Evolutionary conservation across 2,329 filamentous ascomycete genomes (phyloP).

Genomic region (Talaromyces sp.): DNA sequence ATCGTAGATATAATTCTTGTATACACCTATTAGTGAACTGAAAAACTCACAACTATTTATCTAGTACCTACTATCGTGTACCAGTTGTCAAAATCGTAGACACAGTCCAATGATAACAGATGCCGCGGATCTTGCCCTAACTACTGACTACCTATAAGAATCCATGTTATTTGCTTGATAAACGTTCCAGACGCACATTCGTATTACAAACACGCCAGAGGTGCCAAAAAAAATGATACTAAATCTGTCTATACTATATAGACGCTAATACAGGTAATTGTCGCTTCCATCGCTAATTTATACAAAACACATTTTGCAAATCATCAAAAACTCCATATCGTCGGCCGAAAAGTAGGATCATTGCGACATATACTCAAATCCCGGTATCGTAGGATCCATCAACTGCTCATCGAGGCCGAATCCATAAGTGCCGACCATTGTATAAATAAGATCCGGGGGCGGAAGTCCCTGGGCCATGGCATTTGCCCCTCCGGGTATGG

Average conservation of each 20-base stretch:
- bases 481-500: conserved; percentile 40
- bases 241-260: not conserved
- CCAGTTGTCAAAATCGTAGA: not conserved
- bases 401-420: conserved; percentile 42
- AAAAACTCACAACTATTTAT: not conserved
- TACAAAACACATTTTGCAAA: no score
- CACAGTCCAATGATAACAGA: not conserved
- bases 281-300: not conserved
- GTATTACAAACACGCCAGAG: not conserved
- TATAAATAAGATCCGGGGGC: conserved; percentile 41
- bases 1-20: not conserved
- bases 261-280: not conserved
- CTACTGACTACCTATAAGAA: not conserved
- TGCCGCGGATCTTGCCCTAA: not conserved
- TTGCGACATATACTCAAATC: conserved; percentile 39
- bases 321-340: not conserved
- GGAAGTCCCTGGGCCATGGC: conserved; percentile 42
- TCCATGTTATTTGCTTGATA: not conserved
- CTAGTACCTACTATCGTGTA: not conserved
- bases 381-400: conserved; percentile 41
- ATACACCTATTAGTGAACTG: not conserved
- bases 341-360: not conserved
- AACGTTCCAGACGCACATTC: not conserved
- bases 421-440: conserved; percentile 44
- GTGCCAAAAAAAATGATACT: not conserved